A percentile compares a stretch with the other conserved stretches of the same genome.
phyloP scores from a whole-genome alignment of 306 rosid species.

The Pachyrhizus erosus region DNA sequence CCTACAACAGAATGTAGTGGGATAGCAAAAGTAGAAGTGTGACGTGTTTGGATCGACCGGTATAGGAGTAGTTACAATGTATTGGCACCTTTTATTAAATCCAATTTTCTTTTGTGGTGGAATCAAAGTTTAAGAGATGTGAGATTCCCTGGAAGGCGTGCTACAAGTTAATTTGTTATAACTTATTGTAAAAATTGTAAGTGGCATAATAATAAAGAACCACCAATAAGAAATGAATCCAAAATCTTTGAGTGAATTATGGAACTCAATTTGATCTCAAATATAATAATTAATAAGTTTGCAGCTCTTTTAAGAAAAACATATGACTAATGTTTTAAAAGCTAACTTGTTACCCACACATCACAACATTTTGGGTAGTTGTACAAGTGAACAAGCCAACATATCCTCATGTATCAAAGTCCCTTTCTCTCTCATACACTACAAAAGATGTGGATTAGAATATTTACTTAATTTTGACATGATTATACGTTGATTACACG shows the following conservation, averaged over 20 bases:
- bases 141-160: background rate
- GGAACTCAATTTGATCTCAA: background rate
- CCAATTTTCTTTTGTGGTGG: background rate
- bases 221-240: background rate
- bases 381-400: no score
- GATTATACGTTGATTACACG: no score
- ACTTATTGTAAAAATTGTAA: background rate
- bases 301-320: background rate
- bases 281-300: background rate
- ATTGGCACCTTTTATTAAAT: background rate
- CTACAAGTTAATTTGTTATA: background rate
- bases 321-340: background rate
- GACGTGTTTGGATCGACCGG: constrained; percentile 8
- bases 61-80: constrained; percentile 27
- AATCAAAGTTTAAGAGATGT: background rate
- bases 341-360: no score
- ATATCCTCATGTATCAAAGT: no score
- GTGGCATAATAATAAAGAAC: background rate
- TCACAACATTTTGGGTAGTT: no score
- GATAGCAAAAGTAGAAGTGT: background rate
- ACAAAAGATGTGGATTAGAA: no score
- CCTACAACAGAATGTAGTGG: constrained; percentile 10
- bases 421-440: no score
- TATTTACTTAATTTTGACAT: no score
- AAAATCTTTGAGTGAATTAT: background rate